phyloP scores from a whole-genome alignment of 177 flowering plant genomes.

The Telopea speciosissima region DNA sequence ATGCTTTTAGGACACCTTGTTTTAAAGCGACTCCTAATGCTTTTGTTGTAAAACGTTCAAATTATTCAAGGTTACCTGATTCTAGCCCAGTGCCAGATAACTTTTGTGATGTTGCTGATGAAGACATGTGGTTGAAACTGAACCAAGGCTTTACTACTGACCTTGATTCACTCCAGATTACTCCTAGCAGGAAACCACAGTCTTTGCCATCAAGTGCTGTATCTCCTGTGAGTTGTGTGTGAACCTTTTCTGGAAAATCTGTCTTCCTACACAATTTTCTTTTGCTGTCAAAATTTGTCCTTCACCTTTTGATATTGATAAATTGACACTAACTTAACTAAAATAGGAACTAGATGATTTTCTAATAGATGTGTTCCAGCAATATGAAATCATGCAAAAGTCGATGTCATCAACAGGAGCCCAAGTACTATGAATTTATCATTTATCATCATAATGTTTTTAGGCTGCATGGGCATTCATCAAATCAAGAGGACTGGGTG shows the following conservation, averaged over 20 bases:
- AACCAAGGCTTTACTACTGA: conserved; percentile 78
- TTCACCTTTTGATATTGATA: too few relatives aligned
- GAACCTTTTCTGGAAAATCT: not conserved
- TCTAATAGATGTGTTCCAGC: too few relatives aligned
- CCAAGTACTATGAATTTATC: too few relatives aligned
- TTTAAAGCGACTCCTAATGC: conserved; percentile 50
- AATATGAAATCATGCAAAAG: too few relatives aligned
- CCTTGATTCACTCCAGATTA: conserved; percentile 66
- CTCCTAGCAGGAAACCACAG: conserved; percentile 64
- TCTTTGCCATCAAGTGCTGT: conserved; percentile 48
- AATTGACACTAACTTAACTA: not conserved
- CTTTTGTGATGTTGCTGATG: conserved; percentile 74
- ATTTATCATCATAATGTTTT: not conserved
- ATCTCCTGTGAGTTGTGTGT: conserved; percentile 47
- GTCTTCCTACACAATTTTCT: not conserved
- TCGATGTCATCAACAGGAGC: too few relatives aligned
- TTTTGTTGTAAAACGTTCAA: conserved; percentile 67
- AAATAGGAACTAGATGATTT: too few relatives aligned
- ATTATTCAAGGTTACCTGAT: conserved; percentile 46
- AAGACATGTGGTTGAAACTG: conserved; percentile 86
- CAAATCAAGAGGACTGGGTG: not conserved
- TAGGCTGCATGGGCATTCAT: not conserved
- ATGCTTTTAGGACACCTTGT: conserved; percentile 60
- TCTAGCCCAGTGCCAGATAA: conserved; percentile 79
- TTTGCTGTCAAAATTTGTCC: too few relatives aligned